Percentiles rank a stretch among this genome's conserved stretches.
phyloP scores from a whole-genome alignment of 306 rosid species.

The Spatholobus suberectus region DNA sequence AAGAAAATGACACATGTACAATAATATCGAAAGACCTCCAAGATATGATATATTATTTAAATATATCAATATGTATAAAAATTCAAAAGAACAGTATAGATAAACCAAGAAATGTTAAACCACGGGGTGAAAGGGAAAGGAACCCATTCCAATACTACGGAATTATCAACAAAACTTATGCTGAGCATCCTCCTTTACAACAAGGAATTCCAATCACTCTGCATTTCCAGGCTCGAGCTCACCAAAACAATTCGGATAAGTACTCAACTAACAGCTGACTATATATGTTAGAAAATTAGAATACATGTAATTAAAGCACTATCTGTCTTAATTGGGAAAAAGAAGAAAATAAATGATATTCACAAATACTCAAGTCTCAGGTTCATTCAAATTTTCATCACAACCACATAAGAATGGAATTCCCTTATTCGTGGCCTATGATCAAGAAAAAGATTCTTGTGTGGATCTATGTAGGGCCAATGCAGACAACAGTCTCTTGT shows the following conservation, averaged over 20 bases:
- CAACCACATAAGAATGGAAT: neutral
- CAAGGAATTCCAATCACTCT: neutral
- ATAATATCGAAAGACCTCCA: neutral
- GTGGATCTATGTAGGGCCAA: neutral
- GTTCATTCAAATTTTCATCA: neutral
- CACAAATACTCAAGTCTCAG: neutral
- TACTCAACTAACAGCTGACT: neutral
- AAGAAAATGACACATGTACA: neutral
- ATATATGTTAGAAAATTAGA: neutral
- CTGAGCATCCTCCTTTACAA: slow-evolving; percentile 4
- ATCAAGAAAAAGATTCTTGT: neutral
- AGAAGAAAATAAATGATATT: neutral
- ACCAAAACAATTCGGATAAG: neutral
- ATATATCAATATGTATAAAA: neutral
- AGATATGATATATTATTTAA: neutral
- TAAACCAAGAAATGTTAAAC: neutral
- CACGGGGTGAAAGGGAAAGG: neutral
- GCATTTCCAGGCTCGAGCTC: neutral
- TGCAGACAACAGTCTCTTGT: neutral
- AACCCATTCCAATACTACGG: neutral
- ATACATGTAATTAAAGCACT: neutral
- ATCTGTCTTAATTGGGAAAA: neutral
- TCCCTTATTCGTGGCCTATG: neutral
- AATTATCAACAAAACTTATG: slow-evolving; percentile 4
- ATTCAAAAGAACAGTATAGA: neutral